phyloP scores from a whole-genome alignment of 345 rosid genomes.

The Camelina sativa region DNA sequence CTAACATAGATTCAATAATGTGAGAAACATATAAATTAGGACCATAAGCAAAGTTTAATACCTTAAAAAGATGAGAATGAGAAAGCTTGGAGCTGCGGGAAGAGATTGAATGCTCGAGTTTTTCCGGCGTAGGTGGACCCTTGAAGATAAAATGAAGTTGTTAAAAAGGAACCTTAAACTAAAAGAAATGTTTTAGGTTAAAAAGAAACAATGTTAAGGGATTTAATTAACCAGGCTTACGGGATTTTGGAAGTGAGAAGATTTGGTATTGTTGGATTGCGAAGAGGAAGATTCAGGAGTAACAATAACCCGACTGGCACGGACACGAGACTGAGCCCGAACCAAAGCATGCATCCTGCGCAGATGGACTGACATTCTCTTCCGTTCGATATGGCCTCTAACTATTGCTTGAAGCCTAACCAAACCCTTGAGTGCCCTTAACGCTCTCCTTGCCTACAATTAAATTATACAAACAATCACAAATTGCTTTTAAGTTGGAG shows the following conservation, averaged over 20 bases:
- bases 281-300: slow-evolving; percentile 53
- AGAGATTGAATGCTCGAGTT: slow-evolving; percentile 60
- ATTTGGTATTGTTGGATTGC: slow-evolving; percentile 70
- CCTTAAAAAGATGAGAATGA: slow-evolving; percentile 65
- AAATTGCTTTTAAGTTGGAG: not conserved
- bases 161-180: not conserved
- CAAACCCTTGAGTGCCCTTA: slow-evolving; percentile 90
- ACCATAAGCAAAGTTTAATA: slow-evolving; percentile 29
- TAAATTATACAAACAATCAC: not conserved
- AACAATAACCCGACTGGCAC: slow-evolving; percentile 56
- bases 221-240: slow-evolving; percentile 45
- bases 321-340: slow-evolving; percentile 78
- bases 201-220: not conserved
- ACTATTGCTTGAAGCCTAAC: slow-evolving; percentile 96
- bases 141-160: slow-evolving; percentile 37
- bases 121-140: slow-evolving; percentile 93
- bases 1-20: not conserved
- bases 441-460: slow-evolving; percentile 79
- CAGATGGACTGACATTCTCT: slow-evolving; percentile 59
- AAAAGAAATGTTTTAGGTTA: not conserved
- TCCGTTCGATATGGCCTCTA: slow-evolving; percentile 91
- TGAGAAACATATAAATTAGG: not conserved
- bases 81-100: slow-evolving; percentile 56
- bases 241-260: slow-evolving; percentile 67
- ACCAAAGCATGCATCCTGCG: slow-evolving; percentile 76